Conservation (phyloP, 768 basidiomycete species). For the Calocybe cyanea region DNA sequence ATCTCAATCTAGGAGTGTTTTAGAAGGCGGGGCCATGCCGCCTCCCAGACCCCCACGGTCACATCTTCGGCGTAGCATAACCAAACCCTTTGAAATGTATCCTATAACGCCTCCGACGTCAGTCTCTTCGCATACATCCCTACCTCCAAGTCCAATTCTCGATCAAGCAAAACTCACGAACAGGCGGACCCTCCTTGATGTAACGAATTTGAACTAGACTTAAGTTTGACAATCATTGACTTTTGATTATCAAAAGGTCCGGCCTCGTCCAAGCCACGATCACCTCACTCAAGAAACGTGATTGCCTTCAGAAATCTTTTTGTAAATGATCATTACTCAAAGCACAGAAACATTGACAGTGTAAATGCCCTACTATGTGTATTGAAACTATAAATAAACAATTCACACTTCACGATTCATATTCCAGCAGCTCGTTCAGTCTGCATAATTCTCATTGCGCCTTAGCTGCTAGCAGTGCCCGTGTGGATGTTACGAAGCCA, state of each 20-base stretch:
- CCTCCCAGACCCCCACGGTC: conserved; percentile 23
- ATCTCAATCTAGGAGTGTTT: conserved; percentile 4
- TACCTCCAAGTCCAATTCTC: conserved; percentile 24
- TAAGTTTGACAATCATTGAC: background rate
- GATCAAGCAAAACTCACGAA: conserved; percentile 18
- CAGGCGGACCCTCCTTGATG: conserved; percentile 35
- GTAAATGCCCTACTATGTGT: too few relatives aligned
- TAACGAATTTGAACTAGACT: conserved; percentile 18
- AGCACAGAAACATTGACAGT: too few relatives aligned
- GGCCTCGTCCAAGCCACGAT: conserved; percentile 19
- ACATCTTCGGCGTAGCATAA: conserved; percentile 18
- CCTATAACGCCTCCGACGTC: conserved; percentile 41
- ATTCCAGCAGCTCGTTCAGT: background rate
- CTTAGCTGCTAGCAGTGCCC: conserved; percentile 23
- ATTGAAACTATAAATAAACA: too few relatives aligned
- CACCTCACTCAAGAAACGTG: background rate
- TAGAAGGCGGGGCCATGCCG: background rate
- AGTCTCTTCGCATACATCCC: conserved; percentile 28
- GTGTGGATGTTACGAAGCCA: conserved; percentile 45
- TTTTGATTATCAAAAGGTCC: conserved; percentile 21
- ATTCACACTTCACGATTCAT: background rate
- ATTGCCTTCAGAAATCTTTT: background rate
- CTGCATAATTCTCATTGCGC: background rate
- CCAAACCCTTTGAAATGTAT: conserved; percentile 26
- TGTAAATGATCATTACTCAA: too few relatives aligned